These are phyloP conservation scores for Penicillium psychrofluorescens DNA, from an alignment of 495 filamentous ascomycete genomes.

Conservation along the genomic window DNA sequence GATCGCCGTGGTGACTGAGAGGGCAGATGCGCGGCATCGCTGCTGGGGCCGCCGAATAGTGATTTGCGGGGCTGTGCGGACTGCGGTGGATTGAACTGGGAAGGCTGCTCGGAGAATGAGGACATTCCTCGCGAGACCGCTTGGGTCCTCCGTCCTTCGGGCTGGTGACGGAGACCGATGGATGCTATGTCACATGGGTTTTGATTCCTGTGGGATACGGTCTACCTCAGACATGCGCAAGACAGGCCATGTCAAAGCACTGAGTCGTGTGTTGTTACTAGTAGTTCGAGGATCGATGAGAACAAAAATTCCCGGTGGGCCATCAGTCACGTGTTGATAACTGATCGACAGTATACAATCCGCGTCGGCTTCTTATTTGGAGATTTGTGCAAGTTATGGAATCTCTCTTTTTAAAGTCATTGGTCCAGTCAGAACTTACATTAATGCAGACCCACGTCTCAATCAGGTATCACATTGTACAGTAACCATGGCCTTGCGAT, in stretches of 20 bases:
- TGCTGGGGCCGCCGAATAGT: constrained; percentile 33
- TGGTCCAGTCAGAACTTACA: too few species aligned
- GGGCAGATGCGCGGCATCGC: constrained; percentile 20
- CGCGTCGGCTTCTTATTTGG: too few species aligned
- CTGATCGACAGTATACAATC: too few species aligned
- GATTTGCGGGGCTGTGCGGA: constrained; percentile 30
- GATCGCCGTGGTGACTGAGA: constrained; percentile 18
- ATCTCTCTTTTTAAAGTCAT: too few species aligned
- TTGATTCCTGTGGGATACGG: not conserved
- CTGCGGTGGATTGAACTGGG: constrained; percentile 20
- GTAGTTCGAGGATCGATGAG: not conserved
- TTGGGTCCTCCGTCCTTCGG: not conserved
- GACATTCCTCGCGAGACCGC: constrained; percentile 25
- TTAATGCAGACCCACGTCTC: too few species aligned
- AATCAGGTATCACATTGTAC: too few species aligned
- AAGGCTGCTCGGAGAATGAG: constrained; percentile 19
- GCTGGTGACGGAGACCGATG: not conserved
- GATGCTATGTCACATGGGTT: not conserved
- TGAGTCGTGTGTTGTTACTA: not conserved
- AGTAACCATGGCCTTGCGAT: too few species aligned
- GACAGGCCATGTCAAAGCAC: not conserved
- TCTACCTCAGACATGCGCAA: too few species aligned
- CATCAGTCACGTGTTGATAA: too few species aligned
- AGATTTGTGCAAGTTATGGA: too few species aligned
- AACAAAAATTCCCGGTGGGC: constrained; percentile 3